Conservation (phyloP, 129 eudicot species). For the Oenanthe sinensis region DNA sequence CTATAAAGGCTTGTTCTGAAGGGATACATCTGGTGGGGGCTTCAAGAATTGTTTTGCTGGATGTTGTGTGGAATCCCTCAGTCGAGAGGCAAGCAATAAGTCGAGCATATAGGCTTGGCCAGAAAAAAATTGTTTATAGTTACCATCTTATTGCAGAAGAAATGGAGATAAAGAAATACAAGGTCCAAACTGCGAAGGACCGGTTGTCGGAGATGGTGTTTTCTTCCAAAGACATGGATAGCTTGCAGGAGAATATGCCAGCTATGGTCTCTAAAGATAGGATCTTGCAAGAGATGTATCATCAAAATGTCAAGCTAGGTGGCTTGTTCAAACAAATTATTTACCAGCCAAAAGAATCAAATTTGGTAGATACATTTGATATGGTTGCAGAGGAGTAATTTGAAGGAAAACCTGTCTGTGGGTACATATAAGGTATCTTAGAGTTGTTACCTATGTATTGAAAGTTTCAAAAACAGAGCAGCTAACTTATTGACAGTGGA, state of each 20-base stretch:
- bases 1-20: conserved; percentile 58
- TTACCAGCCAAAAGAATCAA: conserved; percentile 47
- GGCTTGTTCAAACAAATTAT: conserved; percentile 47
- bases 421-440: background rate
- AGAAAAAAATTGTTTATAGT: conserved; percentile 42
- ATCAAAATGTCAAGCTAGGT: conserved; percentile 25
- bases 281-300: conserved; percentile 48
- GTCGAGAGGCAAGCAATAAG: conserved; percentile 74
- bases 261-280: conserved; percentile 30
- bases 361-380: conserved; percentile 26
- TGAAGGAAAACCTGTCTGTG: background rate
- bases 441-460: background rate
- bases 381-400: background rate
- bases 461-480: background rate
- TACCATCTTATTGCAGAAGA: conserved; percentile 57
- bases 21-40: conserved; percentile 77
- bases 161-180: conserved; percentile 44
- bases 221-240: conserved; percentile 28
- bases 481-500: background rate
- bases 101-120: conserved; percentile 76
- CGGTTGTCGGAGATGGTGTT: conserved; percentile 62
- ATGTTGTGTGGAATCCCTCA: conserved; percentile 85
- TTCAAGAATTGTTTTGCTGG: conserved; percentile 69
- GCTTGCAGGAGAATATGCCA: conserved; percentile 9
- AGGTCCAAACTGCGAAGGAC: conserved; percentile 48